Conservation (phyloP, 2,329 filamentous ascomycete genomes). For the Diplodia sapinea region DNA sequence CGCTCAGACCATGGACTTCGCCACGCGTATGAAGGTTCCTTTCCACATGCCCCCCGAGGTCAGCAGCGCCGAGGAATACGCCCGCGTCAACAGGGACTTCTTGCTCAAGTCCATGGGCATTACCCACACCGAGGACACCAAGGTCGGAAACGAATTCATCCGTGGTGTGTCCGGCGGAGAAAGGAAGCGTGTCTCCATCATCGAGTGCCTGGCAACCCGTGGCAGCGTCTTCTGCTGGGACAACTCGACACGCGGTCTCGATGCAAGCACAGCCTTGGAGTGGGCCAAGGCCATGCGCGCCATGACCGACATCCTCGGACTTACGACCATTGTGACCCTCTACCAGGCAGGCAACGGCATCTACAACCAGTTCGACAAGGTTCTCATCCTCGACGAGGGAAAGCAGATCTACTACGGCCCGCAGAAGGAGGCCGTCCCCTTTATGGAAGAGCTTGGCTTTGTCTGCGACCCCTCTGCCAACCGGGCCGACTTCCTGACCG, state of each 20-base stretch:
- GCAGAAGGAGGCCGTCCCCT: conserved; percentile 63
- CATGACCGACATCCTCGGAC: conserved; percentile 77
- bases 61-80: conserved; percentile 54
- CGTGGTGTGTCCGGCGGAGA: conserved; percentile 81
- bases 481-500: conserved; percentile 77
- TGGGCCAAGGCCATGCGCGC: conserved; percentile 78
- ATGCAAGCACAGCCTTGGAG: conserved; percentile 78
- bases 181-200: conserved; percentile 72
- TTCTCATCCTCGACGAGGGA: conserved; percentile 74
- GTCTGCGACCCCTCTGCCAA: conserved; percentile 67
- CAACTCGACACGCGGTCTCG: conserved; percentile 76
- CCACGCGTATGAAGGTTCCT: conserved; percentile 63
- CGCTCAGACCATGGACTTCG: conserved; percentile 58
- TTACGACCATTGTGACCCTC: conserved; percentile 72
- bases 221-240: conserved; percentile 62
- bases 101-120: conserved; percentile 52
- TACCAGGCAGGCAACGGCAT: conserved; percentile 59
- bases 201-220: conserved; percentile 65
- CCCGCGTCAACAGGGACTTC: conserved; percentile 58
- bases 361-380: conserved; percentile 73
- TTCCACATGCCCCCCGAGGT: conserved; percentile 55
- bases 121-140: conserved; percentile 67
- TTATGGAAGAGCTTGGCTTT: conserved; percentile 73
- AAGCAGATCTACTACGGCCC: conserved; percentile 77
- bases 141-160: conserved; percentile 70